These are phyloP conservation scores for Alternaria solani DNA, from an alignment of 2,329 filamentous ascomycete species.

Conservation along the genomic window DNA sequence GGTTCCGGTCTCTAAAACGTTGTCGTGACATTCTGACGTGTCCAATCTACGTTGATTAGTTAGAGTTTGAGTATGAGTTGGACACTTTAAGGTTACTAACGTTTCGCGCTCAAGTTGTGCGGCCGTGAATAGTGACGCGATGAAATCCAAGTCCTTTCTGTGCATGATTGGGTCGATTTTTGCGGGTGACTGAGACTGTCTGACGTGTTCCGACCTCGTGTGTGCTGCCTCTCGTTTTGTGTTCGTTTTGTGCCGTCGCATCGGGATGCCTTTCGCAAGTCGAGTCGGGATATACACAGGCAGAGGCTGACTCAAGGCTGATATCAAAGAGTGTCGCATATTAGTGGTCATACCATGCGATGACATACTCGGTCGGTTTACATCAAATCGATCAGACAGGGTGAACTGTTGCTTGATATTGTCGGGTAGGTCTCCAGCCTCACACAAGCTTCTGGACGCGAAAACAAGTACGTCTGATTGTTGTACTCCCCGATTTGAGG, in stretches of 20 bases:
- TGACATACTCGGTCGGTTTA: not conserved
- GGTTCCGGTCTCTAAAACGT: not conserved
- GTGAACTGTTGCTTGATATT: not conserved
- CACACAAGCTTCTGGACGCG: not conserved
- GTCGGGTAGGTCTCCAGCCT: not conserved
- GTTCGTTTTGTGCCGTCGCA: not conserved
- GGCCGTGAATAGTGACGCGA: not conserved
- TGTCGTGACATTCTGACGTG: not conserved
- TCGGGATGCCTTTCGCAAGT: not conserved
- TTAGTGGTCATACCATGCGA: not conserved
- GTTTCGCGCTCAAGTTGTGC: not conserved
- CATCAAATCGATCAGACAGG: not conserved
- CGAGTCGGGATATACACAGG: not conserved
- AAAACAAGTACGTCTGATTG: not conserved
- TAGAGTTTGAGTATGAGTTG: not conserved
- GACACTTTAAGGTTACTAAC: not conserved
- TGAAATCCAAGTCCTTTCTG: not conserved
- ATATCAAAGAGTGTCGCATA: not conserved
- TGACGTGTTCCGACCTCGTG: not conserved
- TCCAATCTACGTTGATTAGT: not conserved
- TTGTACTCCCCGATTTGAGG: not conserved
- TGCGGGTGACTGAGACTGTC: not conserved
- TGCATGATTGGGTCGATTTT: not conserved
- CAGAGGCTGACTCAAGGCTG: not conserved
- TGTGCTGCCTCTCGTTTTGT: not conserved